Percentiles rank a stretch among this genome's conserved stretches.
Evolutionary conservation across 495 filamentous ascomycete genomes (phyloP).

Genomic region (Cudoniella acicularis): DNA sequence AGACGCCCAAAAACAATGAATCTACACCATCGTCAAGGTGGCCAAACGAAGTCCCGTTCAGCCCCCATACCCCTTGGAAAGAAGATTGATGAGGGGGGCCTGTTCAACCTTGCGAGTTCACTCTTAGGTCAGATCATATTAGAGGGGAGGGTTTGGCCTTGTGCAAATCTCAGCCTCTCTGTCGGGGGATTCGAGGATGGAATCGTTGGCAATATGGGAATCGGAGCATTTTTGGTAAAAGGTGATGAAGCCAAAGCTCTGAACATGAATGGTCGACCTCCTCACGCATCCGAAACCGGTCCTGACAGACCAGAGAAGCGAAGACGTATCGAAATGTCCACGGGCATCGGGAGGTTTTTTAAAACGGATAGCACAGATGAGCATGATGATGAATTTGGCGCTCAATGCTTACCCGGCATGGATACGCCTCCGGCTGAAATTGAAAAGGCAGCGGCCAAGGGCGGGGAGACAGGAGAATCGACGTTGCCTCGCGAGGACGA

Average conservation of each 20-base stretch:
- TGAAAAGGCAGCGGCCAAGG: slow-evolving; percentile 27
- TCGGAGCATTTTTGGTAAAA: slow-evolving; percentile 77
- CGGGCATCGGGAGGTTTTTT: slow-evolving; percentile 60
- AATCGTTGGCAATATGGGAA: slow-evolving; percentile 75
- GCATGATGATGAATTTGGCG: slow-evolving; percentile 16
- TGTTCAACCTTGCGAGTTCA: slow-evolving; percentile 73
- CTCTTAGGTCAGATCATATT: slow-evolving; percentile 71
- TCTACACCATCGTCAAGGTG: slow-evolving; percentile 70
- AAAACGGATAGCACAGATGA: slow-evolving; percentile 25
- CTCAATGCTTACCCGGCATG: slow-evolving; percentile 18
- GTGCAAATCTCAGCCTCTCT: slow-evolving; percentile 75
- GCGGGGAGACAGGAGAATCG: slow-evolving; percentile 8
- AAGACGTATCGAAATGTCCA: slow-evolving; percentile 39
- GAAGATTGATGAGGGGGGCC: slow-evolving; percentile 62
- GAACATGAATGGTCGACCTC: slow-evolving; percentile 26
- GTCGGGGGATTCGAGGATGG: slow-evolving; percentile 91
- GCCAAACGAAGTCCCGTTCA: slow-evolving; percentile 67
- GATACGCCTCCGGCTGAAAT: slow-evolving; percentile 20
- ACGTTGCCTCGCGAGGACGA: slow-evolving; percentile 31
- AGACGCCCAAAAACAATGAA: slow-evolving; percentile 81
- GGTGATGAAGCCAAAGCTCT: slow-evolving; percentile 66
- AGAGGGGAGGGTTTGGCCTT: slow-evolving; percentile 83
- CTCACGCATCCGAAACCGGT: not conserved
- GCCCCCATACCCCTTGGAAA: slow-evolving; percentile 74
- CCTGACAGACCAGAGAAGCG: slow-evolving; percentile 46